phyloP scores from a whole-genome alignment of 805 yeast genomes.

The Kodamaea kakaduensis region DNA sequence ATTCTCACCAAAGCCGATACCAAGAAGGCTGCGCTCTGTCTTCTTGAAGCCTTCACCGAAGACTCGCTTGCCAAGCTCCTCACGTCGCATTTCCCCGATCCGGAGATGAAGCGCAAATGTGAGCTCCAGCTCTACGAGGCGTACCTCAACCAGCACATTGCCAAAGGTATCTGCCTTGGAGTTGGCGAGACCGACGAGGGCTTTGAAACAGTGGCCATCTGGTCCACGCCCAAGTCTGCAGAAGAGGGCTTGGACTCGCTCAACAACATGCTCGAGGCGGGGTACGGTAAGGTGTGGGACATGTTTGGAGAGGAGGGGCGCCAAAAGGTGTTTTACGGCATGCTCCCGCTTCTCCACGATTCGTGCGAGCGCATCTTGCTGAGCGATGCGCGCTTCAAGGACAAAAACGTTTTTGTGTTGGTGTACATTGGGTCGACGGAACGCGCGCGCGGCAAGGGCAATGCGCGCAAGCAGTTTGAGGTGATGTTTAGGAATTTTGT shows the following conservation, averaged over 20 bases:
- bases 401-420: constrained; percentile 38
- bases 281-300: constrained; percentile 50
- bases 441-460: constrained; percentile 54
- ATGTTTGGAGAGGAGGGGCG: constrained; percentile 46
- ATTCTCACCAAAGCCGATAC: constrained; percentile 17
- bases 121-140: constrained; percentile 47
- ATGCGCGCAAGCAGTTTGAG: constrained; percentile 47
- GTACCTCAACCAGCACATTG: constrained; percentile 47
- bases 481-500: constrained; percentile 45
- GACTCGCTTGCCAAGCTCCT: constrained; percentile 35
- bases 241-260: constrained; percentile 43
- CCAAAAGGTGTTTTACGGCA: constrained; percentile 44
- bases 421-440: constrained; percentile 44
- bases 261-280: constrained; percentile 47
- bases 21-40: constrained; percentile 35
- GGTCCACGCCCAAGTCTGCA: constrained; percentile 46
- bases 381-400: constrained; percentile 36
- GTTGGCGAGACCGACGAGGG: constrained; percentile 40
- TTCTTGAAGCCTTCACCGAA: constrained; percentile 31
- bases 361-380: constrained; percentile 41
- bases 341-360: constrained; percentile 51
- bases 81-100: constrained; percentile 22
- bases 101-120: constrained; percentile 15
- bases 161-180: constrained; percentile 48
- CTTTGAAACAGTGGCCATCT: constrained; percentile 53